Percentiles rank a stretch among this genome's conserved stretches.
Conservation (phyloP, 176 grass and related monocot species). For the Rhynchospora breviuscula region DNA sequence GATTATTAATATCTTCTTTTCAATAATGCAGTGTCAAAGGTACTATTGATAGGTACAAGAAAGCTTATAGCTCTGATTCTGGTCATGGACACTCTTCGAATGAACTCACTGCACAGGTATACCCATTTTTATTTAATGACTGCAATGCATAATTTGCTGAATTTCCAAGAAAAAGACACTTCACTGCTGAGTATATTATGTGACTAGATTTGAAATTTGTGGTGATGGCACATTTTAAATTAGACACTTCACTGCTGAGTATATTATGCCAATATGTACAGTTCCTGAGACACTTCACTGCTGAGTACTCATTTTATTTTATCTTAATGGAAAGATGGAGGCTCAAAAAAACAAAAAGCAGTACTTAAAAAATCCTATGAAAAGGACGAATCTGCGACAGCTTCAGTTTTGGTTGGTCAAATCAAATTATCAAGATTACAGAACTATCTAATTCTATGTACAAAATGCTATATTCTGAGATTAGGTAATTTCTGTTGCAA, state of each 20-base stretch:
- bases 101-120: constrained; percentile 75
- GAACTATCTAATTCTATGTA: neutral
- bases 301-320: too few species aligned
- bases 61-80: constrained; percentile 57
- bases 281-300: neutral
- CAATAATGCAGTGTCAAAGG: constrained; percentile 59
- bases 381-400: neutral
- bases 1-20: neutral
- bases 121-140: constrained; percentile 32
- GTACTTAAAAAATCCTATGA: neutral
- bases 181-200: neutral
- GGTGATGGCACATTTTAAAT: neutral
- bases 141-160: neutral
- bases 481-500: neutral
- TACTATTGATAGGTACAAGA: constrained; percentile 92
- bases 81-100: constrained; percentile 49
- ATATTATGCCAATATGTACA: neutral
- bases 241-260: neutral
- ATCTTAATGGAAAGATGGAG: too few species aligned
- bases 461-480: neutral
- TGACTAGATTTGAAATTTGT: neutral
- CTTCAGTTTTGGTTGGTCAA: neutral
- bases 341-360: too few species aligned
- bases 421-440: neutral
- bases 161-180: neutral